phyloP scores from a whole-genome alignment of 495 filamentous ascomycete species.

The Penicillium silybi region DNA sequence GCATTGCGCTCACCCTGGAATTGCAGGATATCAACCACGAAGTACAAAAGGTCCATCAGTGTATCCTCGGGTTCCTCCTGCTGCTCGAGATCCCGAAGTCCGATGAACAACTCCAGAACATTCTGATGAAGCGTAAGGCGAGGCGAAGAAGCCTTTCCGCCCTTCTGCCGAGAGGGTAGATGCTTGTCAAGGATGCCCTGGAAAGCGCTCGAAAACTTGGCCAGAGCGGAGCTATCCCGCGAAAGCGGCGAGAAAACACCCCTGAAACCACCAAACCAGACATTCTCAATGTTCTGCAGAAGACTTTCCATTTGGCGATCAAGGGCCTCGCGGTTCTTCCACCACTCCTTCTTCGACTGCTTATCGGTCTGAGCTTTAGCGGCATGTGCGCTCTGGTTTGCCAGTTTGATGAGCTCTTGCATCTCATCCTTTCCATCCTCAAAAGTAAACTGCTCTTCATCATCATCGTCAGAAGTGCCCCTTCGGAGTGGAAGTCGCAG shows the following conservation, averaged over 20 bases:
- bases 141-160: constrained; percentile 44
- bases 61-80: constrained; percentile 78
- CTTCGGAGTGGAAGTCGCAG: constrained; percentile 78
- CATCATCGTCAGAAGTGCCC: constrained; percentile 77
- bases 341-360: constrained; percentile 74
- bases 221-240: constrained; percentile 56
- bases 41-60: constrained; percentile 86
- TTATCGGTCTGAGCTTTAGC: constrained; percentile 57
- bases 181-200: constrained; percentile 79
- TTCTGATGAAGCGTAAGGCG: constrained; percentile 66
- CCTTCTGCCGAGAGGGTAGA: constrained; percentile 78
- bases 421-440: constrained; percentile 72
- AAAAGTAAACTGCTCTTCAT: constrained; percentile 80
- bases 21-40: constrained; percentile 92
- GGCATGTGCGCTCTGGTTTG: constrained; percentile 78
- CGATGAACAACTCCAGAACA: constrained; percentile 83
- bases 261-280: constrained; percentile 93
- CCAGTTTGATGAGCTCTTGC: constrained; percentile 70
- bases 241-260: constrained; percentile 78
- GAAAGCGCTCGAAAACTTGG: constrained; percentile 71
- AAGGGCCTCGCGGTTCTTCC: constrained; percentile 75
- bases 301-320: constrained; percentile 74
- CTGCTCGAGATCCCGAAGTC: constrained; percentile 66
- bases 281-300: constrained; percentile 77
- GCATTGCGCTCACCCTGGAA: constrained; percentile 96